phyloP scores from a whole-genome alignment of 768 basidiomycete species.

The Boletus reticuloceps region DNA sequence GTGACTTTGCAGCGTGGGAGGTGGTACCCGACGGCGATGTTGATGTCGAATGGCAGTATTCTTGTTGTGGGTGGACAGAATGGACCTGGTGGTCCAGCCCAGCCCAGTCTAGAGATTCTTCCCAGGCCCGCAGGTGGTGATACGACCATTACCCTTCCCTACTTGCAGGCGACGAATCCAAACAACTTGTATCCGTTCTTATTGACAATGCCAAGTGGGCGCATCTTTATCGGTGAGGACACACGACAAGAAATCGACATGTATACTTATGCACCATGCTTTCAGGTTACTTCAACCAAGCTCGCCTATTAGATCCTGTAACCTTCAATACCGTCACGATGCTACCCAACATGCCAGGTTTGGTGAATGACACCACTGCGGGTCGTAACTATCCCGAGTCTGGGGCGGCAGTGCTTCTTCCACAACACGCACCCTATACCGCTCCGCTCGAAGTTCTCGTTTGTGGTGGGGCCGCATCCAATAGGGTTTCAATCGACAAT shows the following conservation, averaged over 20 bases:
- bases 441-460: slow-evolving; percentile 66
- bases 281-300: slow-evolving; percentile 77
- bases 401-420: slow-evolving; percentile 67
- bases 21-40: slow-evolving; percentile 70
- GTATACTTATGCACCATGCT: neutral
- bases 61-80: slow-evolving; percentile 73
- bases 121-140: slow-evolving; percentile 66
- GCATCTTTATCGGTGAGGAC: slow-evolving; percentile 66
- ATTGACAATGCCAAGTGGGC: slow-evolving; percentile 63
- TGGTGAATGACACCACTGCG: slow-evolving; percentile 65
- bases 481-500: slow-evolving; percentile 53
- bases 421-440: slow-evolving; percentile 70
- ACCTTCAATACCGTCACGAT: slow-evolving; percentile 60
- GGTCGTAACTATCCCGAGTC: slow-evolving; percentile 79
- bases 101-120: slow-evolving; percentile 70
- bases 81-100: slow-evolving; percentile 65
- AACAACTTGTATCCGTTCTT: slow-evolving; percentile 82
- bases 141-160: slow-evolving; percentile 61
- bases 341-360: slow-evolving; percentile 72
- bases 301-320: slow-evolving; percentile 65
- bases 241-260: neutral
- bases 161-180: slow-evolving; percentile 69
- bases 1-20: slow-evolving; percentile 46
- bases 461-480: slow-evolving; percentile 70
- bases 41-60: slow-evolving; percentile 71